Conservation (phyloP, 495 filamentous ascomycete genomes). For the Trichocladium antarcticum region DNA sequence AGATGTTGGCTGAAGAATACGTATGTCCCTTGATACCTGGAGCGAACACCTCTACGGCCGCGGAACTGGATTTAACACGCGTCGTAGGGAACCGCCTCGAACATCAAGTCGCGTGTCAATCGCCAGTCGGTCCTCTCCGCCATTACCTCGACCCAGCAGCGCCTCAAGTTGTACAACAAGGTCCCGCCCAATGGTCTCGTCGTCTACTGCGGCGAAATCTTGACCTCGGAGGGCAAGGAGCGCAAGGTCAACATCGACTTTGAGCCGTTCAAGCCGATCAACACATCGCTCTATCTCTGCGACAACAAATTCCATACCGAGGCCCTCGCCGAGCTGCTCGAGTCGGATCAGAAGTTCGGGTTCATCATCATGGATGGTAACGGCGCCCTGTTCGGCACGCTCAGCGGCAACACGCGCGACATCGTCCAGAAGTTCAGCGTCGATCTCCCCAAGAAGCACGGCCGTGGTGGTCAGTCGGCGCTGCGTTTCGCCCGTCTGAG, state of each 20-base stretch:
- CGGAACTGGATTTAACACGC: constrained; percentile 17
- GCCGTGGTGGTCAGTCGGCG: constrained; percentile 97
- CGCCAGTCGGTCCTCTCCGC: constrained; percentile 92
- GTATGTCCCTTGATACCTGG: constrained; percentile 41
- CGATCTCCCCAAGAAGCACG: constrained; percentile 98
- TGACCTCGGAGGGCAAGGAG: constrained; percentile 96
- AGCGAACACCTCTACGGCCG: constrained; percentile 5
- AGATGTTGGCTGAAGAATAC: constrained; percentile 99
- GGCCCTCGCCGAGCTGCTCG: constrained; percentile 86
- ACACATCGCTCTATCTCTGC: constrained; percentile 96
- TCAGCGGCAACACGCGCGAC: constrained; percentile 93
- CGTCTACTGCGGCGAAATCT: constrained; percentile 99
- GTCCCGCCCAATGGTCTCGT: constrained; percentile 95
- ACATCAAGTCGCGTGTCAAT: constrained; percentile 99
- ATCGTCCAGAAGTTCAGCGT: constrained; percentile 96
- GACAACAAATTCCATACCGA: constrained; percentile 99
- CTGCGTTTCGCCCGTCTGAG: constrained; percentile 98
- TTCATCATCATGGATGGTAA: constrained; percentile 99
- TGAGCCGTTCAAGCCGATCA: constrained; percentile 99
- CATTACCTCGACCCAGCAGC: constrained; percentile 97
- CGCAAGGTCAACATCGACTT: constrained; percentile 99
- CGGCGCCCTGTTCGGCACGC: constrained; percentile 88
- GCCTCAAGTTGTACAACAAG: constrained; percentile 96
- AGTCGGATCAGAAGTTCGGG: constrained; percentile 97
- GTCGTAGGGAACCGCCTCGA: constrained; percentile 81